Conservation (phyloP, 2,329 filamentous ascomycete genomes). For the Trichoderma atroviride region DNA sequence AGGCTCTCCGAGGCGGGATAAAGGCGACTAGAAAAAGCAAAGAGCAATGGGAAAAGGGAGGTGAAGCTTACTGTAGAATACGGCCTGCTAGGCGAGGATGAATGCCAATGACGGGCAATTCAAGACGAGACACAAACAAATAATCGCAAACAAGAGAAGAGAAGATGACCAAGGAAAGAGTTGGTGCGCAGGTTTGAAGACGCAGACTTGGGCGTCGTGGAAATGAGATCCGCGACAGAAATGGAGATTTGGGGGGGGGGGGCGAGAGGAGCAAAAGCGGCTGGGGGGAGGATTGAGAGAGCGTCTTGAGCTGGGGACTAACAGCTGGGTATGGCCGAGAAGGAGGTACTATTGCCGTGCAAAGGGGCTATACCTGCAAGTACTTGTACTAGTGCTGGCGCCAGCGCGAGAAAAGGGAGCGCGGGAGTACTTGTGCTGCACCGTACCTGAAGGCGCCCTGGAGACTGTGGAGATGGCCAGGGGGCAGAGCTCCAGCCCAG, state of each 20-base stretch:
- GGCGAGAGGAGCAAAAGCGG: slow-evolving; percentile 25
- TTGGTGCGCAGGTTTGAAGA: slow-evolving; percentile 26
- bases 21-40: slow-evolving; percentile 2
- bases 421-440: slow-evolving; percentile 19
- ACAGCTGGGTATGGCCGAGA: slow-evolving; percentile 19
- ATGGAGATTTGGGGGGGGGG: slow-evolving; percentile 26
- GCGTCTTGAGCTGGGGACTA: slow-evolving; percentile 5
- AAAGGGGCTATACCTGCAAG: slow-evolving; percentile 14
- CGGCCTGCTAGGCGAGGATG: slow-evolving; percentile 28
- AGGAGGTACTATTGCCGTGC: slow-evolving; percentile 23
- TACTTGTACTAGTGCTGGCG: slow-evolving; percentile 18
- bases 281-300: slow-evolving; percentile 25
- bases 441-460: slow-evolving; percentile 23
- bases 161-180: slow-evolving; percentile 29
- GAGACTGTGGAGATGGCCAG: slow-evolving; percentile 22
- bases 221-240: slow-evolving; percentile 29
- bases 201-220: slow-evolving; percentile 24
- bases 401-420: slow-evolving; percentile 21
- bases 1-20: neutral
- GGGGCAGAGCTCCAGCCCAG: slow-evolving; percentile 15
- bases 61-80: slow-evolving; percentile 17
- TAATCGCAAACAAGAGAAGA: slow-evolving; percentile 27
- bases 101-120: slow-evolving; percentile 28
- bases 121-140: slow-evolving; percentile 29
- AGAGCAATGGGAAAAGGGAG: neutral